Base-by-base conservation (phyloP, 2,329 filamentous ascomycete genomes). In the Cladosporium sp. region DNA sequence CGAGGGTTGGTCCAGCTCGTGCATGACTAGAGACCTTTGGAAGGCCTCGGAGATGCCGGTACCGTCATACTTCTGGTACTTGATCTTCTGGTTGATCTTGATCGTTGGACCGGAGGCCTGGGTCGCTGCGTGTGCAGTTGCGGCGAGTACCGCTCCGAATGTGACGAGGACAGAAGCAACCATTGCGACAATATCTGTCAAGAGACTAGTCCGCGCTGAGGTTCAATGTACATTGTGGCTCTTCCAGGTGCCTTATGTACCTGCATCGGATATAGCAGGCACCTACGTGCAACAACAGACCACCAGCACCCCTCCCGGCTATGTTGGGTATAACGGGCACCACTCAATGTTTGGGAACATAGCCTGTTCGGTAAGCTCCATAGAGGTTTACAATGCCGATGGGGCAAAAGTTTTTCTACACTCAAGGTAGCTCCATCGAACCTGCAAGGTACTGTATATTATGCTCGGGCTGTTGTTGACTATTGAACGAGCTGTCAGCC, bases 31-130 rank as follows among this genome's bases (percentile, higher is more conserved):
- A 3, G 54, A 54, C 11, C 59, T 43, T 43, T 61, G 69, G 56
- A 78, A 78, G 5, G 76, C 76, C 54, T 77, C 69, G 0, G 74
- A 77, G 54, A 75, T 69, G 28, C 76, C 75, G 55, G 77, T 77
- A 9, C 75, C 75, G 54, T 77, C 74, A 41, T 77, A 74, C 4
- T 54, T 60, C 57, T 71, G 68, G 53, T 58, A 61, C 46, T 51
- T 56, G 10, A 40, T 53, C 13, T 45, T 31, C 3, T 52, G 40
- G 38, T 58, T 53, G 50, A 60, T 54, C 14, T 40, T 46, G 28
- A 53, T 31, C 3, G 43, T 40, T 19, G 18, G 34, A 32, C 41
- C 49, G 4, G 43, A 53, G 14, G 8, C 11, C 9, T 37, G 43
- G 10, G 43, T 38, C 38, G 50, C 19, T 42, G 50, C 50, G 43